phyloP scores from a whole-genome alignment of 768 basidiomycete species.

The Roridomyces roridus region DNA sequence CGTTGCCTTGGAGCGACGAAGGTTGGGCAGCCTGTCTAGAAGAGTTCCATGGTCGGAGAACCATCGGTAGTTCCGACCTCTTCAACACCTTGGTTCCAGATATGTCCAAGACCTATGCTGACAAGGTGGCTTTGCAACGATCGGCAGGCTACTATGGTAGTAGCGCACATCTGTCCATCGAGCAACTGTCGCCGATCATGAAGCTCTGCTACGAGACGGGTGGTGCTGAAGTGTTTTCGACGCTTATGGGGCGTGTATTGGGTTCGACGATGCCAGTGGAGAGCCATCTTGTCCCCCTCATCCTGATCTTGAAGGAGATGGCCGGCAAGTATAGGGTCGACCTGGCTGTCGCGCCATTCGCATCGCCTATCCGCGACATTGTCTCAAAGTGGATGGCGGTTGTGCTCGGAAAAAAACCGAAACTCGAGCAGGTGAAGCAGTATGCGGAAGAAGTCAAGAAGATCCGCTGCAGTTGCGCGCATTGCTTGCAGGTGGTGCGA shows the following conservation, averaged over 20 bases:
- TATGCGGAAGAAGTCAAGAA: background rate
- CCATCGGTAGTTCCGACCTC: background rate
- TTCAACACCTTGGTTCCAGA: background rate
- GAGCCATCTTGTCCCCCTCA: background rate
- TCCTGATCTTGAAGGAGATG: background rate
- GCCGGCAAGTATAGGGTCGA: background rate
- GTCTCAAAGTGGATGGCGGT: background rate
- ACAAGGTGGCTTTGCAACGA: background rate
- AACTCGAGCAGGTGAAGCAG: conserved; percentile 1
- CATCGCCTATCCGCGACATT: background rate
- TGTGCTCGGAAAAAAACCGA: background rate
- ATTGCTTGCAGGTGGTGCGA: background rate
- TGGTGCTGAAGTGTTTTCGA: background rate
- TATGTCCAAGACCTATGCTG: background rate
- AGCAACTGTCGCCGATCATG: background rate
- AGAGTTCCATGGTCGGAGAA: background rate
- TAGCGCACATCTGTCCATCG: background rate
- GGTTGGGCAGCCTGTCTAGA: background rate
- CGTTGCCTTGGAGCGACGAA: conserved; percentile 3
- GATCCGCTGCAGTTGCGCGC: background rate
- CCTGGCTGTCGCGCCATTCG: background rate
- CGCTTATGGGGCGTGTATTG: background rate
- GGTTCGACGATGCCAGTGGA: background rate
- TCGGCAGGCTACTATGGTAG: background rate
- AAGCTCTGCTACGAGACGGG: background rate